Conservation (phyloP, 805 yeast genomes). For the Lachancea nothofagi region DNA sequence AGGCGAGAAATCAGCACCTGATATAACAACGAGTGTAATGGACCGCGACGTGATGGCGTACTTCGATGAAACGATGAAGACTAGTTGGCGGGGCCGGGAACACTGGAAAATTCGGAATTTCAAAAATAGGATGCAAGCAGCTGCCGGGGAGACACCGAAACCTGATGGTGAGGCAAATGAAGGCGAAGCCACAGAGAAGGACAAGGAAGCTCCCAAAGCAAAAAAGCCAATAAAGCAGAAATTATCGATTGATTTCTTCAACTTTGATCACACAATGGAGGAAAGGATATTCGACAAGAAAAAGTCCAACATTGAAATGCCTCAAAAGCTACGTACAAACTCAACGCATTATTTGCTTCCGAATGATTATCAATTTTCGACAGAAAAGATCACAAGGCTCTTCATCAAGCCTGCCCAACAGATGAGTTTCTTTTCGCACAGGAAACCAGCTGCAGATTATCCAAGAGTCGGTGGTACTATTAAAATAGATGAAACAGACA, state of each 20-base stretch:
- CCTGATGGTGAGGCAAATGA: slow-evolving; percentile 10
- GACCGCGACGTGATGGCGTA: slow-evolving; percentile 70
- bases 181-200: slow-evolving; percentile 5
- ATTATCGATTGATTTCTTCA: slow-evolving; percentile 41
- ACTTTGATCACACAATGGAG: slow-evolving; percentile 36
- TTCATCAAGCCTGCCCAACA: slow-evolving; percentile 60
- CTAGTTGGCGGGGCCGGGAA: slow-evolving; percentile 86
- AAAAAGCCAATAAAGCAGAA: slow-evolving; percentile 34
- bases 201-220: slow-evolving; percentile 13
- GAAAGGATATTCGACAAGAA: slow-evolving; percentile 39
- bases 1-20: slow-evolving; percentile 19
- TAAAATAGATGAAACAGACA: slow-evolving; percentile 7
- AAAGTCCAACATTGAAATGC: slow-evolving; percentile 35
- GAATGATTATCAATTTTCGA: slow-evolving; percentile 65
- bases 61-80: slow-evolving; percentile 65
- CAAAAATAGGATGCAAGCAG: slow-evolving; percentile 33
- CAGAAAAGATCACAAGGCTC: slow-evolving; percentile 59
- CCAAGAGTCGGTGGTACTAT: slow-evolving; percentile 1
- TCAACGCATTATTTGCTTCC: slow-evolving; percentile 53
- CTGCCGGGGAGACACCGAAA: slow-evolving; percentile 5
- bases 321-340: slow-evolving; percentile 38
- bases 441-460: slow-evolving; percentile 8
- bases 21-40: slow-evolving; percentile 31
- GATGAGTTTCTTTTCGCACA: slow-evolving; percentile 33
- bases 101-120: slow-evolving; percentile 80